phyloP scores from a whole-genome alignment of 768 basidiomycete genomes.

The Polyporus arcularius region DNA sequence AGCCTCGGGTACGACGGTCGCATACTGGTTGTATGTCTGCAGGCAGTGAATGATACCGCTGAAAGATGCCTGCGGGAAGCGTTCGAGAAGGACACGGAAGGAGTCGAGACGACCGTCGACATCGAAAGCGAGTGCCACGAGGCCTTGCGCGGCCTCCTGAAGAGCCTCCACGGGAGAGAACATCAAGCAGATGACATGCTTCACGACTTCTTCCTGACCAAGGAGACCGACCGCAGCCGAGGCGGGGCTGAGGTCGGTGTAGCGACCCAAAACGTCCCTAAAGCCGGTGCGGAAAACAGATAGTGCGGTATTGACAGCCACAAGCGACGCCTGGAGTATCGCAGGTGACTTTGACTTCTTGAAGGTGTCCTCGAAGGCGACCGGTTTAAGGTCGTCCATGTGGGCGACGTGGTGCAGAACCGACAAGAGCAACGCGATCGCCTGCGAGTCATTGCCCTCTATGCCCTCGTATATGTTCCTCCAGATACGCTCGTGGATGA shows the following conservation, averaged over 20 bases:
- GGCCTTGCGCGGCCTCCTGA: constrained; percentile 70
- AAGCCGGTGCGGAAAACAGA: constrained; percentile 61
- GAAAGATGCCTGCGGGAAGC: constrained; percentile 65
- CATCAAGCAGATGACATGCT: constrained; percentile 65
- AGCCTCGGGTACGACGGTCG: constrained; percentile 74
- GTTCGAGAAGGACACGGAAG: constrained; percentile 74
- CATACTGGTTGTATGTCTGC: constrained; percentile 61
- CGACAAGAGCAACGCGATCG: constrained; percentile 57
- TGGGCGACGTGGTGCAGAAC: constrained; percentile 63
- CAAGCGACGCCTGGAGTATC: constrained; percentile 38
- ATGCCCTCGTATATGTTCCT: constrained; percentile 60
- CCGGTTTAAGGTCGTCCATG: constrained; percentile 59
- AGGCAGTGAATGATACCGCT: constrained; percentile 74
- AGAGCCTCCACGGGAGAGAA: constrained; percentile 81
- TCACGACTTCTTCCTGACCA: constrained; percentile 52
- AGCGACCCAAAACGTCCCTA: constrained; percentile 58
- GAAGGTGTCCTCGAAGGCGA: constrained; percentile 47
- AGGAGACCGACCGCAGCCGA: constrained; percentile 57
- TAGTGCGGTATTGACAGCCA: constrained; percentile 64
- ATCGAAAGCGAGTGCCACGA: constrained; percentile 87
- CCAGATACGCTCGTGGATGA: constrained; percentile 69
- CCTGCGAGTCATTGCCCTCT: constrained; percentile 57
- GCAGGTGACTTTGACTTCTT: constrained; percentile 27
- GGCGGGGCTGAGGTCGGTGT: constrained; percentile 62
- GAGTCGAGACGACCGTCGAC: constrained; percentile 89